Base-by-base conservation (phyloP, 1,284 basidiomycete genomes). In the Erythrobasidium hasegawianum region DNA sequence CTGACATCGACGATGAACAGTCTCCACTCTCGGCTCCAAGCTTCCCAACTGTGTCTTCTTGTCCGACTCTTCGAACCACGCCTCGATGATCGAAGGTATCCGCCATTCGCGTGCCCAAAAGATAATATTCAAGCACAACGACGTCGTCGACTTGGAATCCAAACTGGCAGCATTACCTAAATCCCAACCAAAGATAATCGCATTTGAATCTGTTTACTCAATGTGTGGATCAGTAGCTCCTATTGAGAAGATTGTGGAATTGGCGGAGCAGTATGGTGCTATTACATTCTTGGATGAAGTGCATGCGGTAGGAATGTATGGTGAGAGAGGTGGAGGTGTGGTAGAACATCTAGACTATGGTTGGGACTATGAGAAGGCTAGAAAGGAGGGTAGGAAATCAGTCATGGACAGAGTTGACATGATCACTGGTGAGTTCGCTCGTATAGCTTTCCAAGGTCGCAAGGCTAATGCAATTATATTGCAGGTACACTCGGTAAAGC, bases 21-120 rank as follows among this genome's bases (percentile, higher is more conserved):
- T 99, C 43, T 85, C 91, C 50, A 97, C 95, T 47, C 84, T 99
- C 71, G 96, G 95, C 67, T 82, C 89, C 70, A 97, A 97, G 81
- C 83, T 99, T 40, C 96, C 96, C 40, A 89, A 88, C 69, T 95
- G 95, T 77, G 87, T 98, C 74, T 92, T 91, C 80, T 94, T 99
- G 79, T 97, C 94, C 68, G 96, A 99, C 79, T 82, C 84, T 58
- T 90, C 88, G 82, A 99, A 99, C 79, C 96, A 99, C 77, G 95
- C 96, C 9, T 97, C 93, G 69, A 99, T 99, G 96, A 99, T 98
- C 72, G 93, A 97, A 79, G 95, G 93, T 69, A 97, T 99, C 82
- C 87, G 90, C 72, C 94, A 99, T 80, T 97, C 94, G 7, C 84
- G 85, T 70, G 90, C 95, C 40, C 90, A 90, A 76, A 92, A 93